Base-by-base conservation (phyloP, 1,284 basidiomycete species). In the Moniliophthora roreri region DNA sequence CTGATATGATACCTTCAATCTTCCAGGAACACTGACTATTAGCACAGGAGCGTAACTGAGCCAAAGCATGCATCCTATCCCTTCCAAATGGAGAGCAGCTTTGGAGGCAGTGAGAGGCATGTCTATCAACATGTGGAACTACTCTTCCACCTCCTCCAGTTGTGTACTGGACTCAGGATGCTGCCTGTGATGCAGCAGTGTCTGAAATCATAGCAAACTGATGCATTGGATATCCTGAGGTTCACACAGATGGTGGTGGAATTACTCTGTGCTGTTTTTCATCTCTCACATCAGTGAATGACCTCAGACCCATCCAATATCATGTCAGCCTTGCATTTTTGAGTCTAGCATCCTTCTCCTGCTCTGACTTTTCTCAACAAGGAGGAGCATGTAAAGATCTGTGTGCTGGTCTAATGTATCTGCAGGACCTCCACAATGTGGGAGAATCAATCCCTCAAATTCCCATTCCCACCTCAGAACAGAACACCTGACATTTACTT, bases 371-470 rank as follows among this genome's bases (percentile, higher is more conserved):
- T 37, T 34, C 49, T 1, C 23, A 54, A 1, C 55, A 63, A 3
- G 63, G 62, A 2, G 64, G 63, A 8, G 68, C 68, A 3, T 69
- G 68, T 59, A 70, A 69, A 46, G 67, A 69, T 48, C 39, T 70
- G 1, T 57, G 65, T 6, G 67, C 67, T 5, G 37, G 50, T 8
- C 40, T 32, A 2, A 24, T 49, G 7, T 40, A 40, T 40, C 15
- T 40, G 9, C 63, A 78, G 0, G 8, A 8, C 15, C 38, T 40
- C 9, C 15, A 20, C 15, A 16, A 8, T 18, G 9, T n/a, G 7
- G 15, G 16, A 7, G 20, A 40, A n/a, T 20, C 8, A 7, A 40
- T 40, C 16, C 38, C 38, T 8, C 38, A 8, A n/a, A n/a, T 40
- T 40, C 38, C 38, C 8, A 16, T 40, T 7, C 38, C 38, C 38